Percentiles rank a stretch among this genome's conserved stretches.
phyloP scores from a whole-genome alignment of 1,284 basidiomycete genomes.

The Thelephora terrestris region DNA sequence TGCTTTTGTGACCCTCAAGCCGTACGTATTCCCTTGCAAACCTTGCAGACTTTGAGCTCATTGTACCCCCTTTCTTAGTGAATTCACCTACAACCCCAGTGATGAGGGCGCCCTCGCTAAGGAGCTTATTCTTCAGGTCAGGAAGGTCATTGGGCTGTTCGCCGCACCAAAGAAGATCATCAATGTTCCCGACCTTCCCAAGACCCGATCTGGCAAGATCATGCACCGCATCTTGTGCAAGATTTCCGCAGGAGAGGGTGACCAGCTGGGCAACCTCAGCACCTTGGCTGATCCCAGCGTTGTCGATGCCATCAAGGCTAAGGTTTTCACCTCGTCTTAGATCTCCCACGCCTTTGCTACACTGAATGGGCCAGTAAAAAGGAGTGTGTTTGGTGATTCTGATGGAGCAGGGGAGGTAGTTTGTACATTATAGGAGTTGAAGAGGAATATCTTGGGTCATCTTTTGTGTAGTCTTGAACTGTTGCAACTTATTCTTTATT shows the following conservation, averaged over 20 bases:
- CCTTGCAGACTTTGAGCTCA: neutral
- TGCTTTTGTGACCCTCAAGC: slow-evolving; percentile 78
- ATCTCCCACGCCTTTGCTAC: neutral
- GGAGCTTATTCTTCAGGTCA: slow-evolving; percentile 89
- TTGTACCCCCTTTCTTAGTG: slow-evolving; percentile 32
- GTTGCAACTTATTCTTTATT: neutral
- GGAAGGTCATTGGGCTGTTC: slow-evolving; percentile 94
- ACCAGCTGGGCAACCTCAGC: slow-evolving; percentile 88
- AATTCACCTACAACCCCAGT: slow-evolving; percentile 66
- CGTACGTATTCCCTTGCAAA: slow-evolving; percentile 10
- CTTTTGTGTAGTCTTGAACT: neutral
- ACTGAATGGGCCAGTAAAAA: neutral
- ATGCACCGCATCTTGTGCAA: slow-evolving; percentile 94
- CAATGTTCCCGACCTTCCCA: slow-evolving; percentile 83
- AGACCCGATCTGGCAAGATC: slow-evolving; percentile 97
- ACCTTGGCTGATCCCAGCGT: slow-evolving; percentile 83
- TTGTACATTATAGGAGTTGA: neutral
- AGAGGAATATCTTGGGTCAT: neutral
- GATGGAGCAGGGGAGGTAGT: neutral
- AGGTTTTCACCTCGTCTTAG: slow-evolving; percentile 37
- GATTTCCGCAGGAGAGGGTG: slow-evolving; percentile 88
- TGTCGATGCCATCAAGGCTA: slow-evolving; percentile 73
- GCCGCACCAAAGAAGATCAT: slow-evolving; percentile 91
- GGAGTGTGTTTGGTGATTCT: neutral
- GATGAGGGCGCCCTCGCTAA: slow-evolving; percentile 71